These are phyloP conservation scores for Crithidia thermophila DNA, from an alignment of 208 protist species.

Conservation along the genomic window DNA sequence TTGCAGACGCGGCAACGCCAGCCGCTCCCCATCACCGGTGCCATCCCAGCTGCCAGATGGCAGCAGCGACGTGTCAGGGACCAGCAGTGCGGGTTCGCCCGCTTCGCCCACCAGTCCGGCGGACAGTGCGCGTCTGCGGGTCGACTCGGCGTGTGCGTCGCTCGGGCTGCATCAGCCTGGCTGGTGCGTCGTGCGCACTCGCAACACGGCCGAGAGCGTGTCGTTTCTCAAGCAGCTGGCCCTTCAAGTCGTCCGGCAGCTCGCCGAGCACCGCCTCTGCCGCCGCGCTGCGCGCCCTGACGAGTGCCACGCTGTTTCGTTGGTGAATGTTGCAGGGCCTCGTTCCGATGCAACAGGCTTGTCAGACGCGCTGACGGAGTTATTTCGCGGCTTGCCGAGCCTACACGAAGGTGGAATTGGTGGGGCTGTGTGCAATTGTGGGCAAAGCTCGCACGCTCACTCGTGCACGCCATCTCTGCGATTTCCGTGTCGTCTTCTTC, in stretches of 20 bases:
- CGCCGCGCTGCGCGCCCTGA: background rate
- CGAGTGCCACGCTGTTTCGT: background rate
- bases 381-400: too few relatives aligned
- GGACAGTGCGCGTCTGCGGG: conserved; percentile 28
- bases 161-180: conserved; percentile 25
- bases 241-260: conserved; percentile 20
- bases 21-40: conserved; percentile 14
- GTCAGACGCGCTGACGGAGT: too few relatives aligned
- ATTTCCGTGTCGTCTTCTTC: conserved; percentile 1
- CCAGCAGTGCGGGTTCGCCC: background rate
- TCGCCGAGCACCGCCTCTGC: conserved; percentile 8
- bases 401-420: too few relatives aligned
- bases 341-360: too few relatives aligned
- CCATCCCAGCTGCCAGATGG: background rate
- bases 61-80: background rate
- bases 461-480: background rate
- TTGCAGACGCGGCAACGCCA: background rate
- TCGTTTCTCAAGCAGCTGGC: conserved; percentile 42
- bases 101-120: background rate
- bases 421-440: too few relatives aligned
- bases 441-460: background rate
- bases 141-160: conserved; percentile 53
- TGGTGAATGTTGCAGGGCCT: too few relatives aligned
- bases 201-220: conserved; percentile 46
- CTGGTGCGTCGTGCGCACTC: conserved; percentile 55